A percentile compares a stretch with the other conserved stretches of the same genome.
Evolutionary conservation across 2,329 filamentous ascomycete genomes (phyloP).

Genomic region (Phyllosticta citriasiana): DNA sequence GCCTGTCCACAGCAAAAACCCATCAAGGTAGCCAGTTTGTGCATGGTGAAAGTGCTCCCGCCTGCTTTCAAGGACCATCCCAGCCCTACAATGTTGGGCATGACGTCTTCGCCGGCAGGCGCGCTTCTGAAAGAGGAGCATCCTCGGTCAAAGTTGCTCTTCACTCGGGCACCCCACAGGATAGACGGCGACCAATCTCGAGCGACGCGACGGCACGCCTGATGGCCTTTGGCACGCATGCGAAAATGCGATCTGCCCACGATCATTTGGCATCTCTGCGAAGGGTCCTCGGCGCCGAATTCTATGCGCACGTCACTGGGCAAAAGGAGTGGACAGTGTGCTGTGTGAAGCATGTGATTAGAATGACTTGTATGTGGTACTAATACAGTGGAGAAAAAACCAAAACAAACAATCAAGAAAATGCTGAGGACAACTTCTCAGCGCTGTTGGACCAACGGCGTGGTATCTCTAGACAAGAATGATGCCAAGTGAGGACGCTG

Average conservation of each 20-base stretch:
- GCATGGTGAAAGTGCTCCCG: not conserved
- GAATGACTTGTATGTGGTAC: conserved; percentile 1
- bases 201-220: not conserved
- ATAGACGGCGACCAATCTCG: not conserved
- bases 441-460: not conserved
- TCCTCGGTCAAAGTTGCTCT: not conserved
- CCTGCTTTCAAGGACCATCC: not conserved
- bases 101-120: not conserved
- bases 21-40: not conserved
- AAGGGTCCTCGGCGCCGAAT: not conserved
- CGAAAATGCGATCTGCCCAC: not conserved
- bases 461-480: not conserved
- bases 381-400: conserved; percentile 8
- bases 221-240: not conserved
- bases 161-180: not conserved
- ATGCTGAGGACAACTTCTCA: not conserved
- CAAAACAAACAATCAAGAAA: not conserved
- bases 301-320: not conserved
- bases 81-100: not conserved
- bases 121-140: not conserved
- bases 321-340: not conserved
- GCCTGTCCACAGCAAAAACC: not conserved
- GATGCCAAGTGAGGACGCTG: not conserved
- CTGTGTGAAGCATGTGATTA: conserved; percentile 7
- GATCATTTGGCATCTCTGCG: not conserved